A percentile compares a stretch with the other conserved stretches of the same genome.
These are phyloP conservation scores for Hirschfeldia incana DNA, from an alignment of 345 rosid genomes.

Conservation along the genomic window DNA sequence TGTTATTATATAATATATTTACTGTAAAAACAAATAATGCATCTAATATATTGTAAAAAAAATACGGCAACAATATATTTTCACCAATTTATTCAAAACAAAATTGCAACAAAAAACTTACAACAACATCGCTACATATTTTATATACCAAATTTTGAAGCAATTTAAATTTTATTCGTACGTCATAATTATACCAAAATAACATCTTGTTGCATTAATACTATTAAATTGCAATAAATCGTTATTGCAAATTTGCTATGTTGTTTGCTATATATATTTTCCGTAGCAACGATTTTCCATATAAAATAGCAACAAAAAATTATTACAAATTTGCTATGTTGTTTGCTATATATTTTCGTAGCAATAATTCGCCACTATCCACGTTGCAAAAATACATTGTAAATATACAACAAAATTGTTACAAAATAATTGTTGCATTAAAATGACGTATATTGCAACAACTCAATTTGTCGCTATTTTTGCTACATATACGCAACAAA, in stretches of 20 bases:
- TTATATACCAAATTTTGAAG: background rate
- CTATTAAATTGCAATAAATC: background rate
- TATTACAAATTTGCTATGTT: too few species aligned
- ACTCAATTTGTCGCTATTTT: too few species aligned
- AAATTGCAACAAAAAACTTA: background rate
- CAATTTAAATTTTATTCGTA: background rate
- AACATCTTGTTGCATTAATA: background rate
- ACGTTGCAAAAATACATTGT: background rate
- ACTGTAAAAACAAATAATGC: background rate
- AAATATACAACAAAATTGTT: background rate
- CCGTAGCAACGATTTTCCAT: too few species aligned
- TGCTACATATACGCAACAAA: background rate
- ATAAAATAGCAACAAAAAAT: too few species aligned
- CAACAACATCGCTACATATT: background rate
- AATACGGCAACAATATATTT: background rate
- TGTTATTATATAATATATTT: background rate
- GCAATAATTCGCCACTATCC: background rate
- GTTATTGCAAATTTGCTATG: too few species aligned
- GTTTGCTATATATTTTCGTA: too few species aligned
- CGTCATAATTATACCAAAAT: background rate
- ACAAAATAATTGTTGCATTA: background rate
- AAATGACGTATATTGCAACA: background rate
- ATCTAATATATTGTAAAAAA: background rate
- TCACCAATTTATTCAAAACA: background rate
- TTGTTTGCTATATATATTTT: too few species aligned